Base-by-base conservation (phyloP, 768 basidiomycete species). In the Chiua virens region DNA sequence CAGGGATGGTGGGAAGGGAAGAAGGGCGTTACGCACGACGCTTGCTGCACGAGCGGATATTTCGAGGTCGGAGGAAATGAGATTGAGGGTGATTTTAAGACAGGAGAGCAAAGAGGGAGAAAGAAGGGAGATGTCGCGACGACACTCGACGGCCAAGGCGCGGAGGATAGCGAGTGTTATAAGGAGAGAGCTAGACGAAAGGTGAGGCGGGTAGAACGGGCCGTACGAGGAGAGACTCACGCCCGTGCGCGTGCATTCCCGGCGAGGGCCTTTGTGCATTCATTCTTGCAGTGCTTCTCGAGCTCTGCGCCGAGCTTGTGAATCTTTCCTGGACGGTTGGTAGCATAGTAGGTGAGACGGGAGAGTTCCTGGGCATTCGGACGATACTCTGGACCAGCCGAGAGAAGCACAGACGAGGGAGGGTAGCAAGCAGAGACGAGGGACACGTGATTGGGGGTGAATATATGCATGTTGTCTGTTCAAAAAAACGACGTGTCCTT, bases 371-470 rank as follows among this genome's bases (percentile, higher is more conserved):
- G 91, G 0, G 87, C 77, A 58, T 92, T 92, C 13, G 91, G 90
- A 13, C 79, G 79, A 68, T 83, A 91, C 50, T 86, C 83, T 44
- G 92, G 86, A 32, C 82, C 89, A 20, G 89, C 78, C 17, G 87
- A 82, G 47, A 85, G 73, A 30, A 95, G 78, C 6, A 83, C 76
- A 46, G 91, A 85, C 38, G 83, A 73, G 8, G 89, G 81, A 15
- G 93, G 93, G 66, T 95, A 96, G 68, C 92, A 95, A 32, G 90
- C 83, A 48, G 83, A 82, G 65, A 95, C 81, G 54, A 93, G 83
- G 60, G 84, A 81, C 61, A 92, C 81, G 74, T 93, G 91, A 73
- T 87, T 83, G 55, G 91, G 85, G 50, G 86, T 86, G 72, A 92
- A 90, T 61, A 85, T 68, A 67, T 85, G 82, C 87, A 91, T 89